Evolutionary conservation across 202 grass and related monocot genomes (phyloP).

Genomic region (Brachypodium distachyon): DNA sequence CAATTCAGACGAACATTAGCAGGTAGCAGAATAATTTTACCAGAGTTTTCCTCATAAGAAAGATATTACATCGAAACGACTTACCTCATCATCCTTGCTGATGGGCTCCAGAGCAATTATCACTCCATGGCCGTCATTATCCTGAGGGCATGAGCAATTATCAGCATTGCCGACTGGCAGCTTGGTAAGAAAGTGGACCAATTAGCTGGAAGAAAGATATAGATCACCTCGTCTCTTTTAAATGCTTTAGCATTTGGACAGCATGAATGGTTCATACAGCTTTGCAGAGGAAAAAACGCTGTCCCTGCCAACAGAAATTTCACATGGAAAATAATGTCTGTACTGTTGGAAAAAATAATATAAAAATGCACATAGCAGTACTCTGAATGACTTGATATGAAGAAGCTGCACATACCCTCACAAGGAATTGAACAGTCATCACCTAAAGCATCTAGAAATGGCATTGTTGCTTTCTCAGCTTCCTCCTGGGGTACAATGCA

Average conservation of each 20-base stretch:
- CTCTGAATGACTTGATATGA: neutral
- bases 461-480: slow-evolving; percentile 41
- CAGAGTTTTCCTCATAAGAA: neutral
- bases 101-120: slow-evolving; percentile 64
- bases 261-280: slow-evolving; percentile 97
- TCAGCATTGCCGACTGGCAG: slow-evolving; percentile 3
- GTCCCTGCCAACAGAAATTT: slow-evolving; percentile 46
- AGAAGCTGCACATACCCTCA: slow-evolving; percentile 41
- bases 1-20: neutral
- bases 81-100: slow-evolving; percentile 70
- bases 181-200: neutral
- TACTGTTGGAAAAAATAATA: neutral
- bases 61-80: no score
- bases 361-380: neutral
- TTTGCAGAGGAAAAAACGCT: slow-evolving; percentile 88
- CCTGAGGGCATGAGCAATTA: slow-evolving; percentile 38
- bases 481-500: slow-evolving; percentile 37
- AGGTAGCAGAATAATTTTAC: neutral
- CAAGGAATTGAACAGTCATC: slow-evolving; percentile 84
- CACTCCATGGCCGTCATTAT: slow-evolving; percentile 61
- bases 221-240: slow-evolving; percentile 75
- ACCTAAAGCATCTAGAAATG: slow-evolving; percentile 62
- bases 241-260: slow-evolving; percentile 94
- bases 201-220: neutral
- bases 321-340: neutral